Base-by-base conservation (phyloP, 495 filamentous ascomycete species). In the Pseudomonodictys pantanalensis region DNA sequence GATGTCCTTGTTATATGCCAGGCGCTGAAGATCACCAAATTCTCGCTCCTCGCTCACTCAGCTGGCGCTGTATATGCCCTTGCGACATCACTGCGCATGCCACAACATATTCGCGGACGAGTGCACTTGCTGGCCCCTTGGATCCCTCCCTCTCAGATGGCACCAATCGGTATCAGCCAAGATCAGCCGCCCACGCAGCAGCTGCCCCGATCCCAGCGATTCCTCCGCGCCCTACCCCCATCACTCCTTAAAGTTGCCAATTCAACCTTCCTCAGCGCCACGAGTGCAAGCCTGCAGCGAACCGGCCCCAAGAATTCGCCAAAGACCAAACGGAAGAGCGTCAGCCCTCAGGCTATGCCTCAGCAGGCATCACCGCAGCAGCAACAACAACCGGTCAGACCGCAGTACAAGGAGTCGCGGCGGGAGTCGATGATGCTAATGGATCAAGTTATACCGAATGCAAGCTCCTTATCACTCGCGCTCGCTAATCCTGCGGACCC, bases 71-170 rank as follows among this genome's bases (percentile, higher is more conserved):
- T 99, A 56, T 99, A 99, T 68, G 95, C 93, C 24, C 83, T 99
- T 24, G 95, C 93, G 18, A 97, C 95, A 0, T 93, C 95, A 4
- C 79, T 99, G 24, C 87, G 93, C 42, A 93, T 99, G 79, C 92
- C 95, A 15, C 91, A 96, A 64, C 89, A 96, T 70, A 93, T 99
- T 60, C 86, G 92, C 15, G 92, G 95, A 24, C 88, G 90, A 29
- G 92, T 99, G 23, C 93, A 99, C 73, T 84, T 99, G 8, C 79
- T 99, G 11, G 92, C 93, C 1, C 93, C 93, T 0, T 99, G 93
- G 95, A 97, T 99, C 38, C 93, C 93, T 1, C 93, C 93, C 0
- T 95, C 90, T n/a, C 93, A 99, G 67, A 88, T 97, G 78, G 91
- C 85, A 32, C 86, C 95, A 46, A 71, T 75, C 26, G 81, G 91